These are phyloP conservation scores for Chloris gayana DNA, from an alignment of 176 grass and related monocot species.

Conservation along the genomic window DNA sequence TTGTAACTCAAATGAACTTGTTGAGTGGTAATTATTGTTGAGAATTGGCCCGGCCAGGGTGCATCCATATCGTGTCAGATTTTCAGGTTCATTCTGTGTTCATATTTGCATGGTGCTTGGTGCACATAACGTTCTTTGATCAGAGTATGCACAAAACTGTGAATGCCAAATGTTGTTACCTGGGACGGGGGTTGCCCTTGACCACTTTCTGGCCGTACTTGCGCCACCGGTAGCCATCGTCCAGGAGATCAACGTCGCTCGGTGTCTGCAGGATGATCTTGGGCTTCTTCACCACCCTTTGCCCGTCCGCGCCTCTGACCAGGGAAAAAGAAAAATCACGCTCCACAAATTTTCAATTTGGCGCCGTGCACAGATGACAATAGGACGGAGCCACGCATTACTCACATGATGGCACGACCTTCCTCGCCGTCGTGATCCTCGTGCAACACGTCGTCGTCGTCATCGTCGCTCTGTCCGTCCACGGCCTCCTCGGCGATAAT, in stretches of 20 bases:
- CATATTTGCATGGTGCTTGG: too few species aligned
- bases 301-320: slow-evolving; percentile 30
- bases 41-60: too few species aligned
- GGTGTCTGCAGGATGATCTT: slow-evolving; percentile 60
- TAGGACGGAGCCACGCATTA: background rate
- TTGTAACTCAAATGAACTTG: background rate
- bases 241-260: slow-evolving; percentile 60
- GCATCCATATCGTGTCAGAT: background rate
- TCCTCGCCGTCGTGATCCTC: slow-evolving; percentile 28
- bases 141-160: background rate
- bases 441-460: slow-evolving; percentile 22
- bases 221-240: slow-evolving; percentile 67
- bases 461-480: slow-evolving; percentile 25
- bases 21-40: background rate
- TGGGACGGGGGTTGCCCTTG: slow-evolving; percentile 62
- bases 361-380: background rate
- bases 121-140: too few species aligned
- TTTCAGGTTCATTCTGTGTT: too few species aligned
- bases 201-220: slow-evolving; percentile 70
- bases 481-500: background rate
- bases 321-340: background rate
- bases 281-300: slow-evolving; percentile 53
- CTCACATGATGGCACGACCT: slow-evolving; percentile 22
- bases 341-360: background rate
- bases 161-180: slow-evolving; percentile 22